Evolutionary conservation across 805 yeast species (phyloP).

Genomic region (Candida argentea): DNA sequence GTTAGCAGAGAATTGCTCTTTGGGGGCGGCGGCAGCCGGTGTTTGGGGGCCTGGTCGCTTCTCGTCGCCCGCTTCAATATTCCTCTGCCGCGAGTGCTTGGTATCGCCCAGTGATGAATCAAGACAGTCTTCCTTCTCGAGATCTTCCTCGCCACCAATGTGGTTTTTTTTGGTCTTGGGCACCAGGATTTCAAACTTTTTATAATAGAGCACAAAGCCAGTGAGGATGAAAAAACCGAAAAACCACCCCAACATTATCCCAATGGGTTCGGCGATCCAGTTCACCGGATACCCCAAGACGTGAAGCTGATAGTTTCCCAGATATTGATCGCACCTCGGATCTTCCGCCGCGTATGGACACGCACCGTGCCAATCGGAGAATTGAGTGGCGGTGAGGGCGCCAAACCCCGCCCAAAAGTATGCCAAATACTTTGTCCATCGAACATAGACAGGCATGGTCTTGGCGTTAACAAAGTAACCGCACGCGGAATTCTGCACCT

Average conservation of each 20-base stretch:
- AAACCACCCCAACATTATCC: conserved; percentile 48
- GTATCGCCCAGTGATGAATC: conserved; percentile 1
- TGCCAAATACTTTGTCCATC: conserved; percentile 18
- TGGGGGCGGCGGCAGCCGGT: background rate
- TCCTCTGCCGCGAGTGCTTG: background rate
- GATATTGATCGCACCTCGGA: conserved; percentile 28
- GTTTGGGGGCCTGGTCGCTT: background rate
- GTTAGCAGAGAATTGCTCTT: background rate
- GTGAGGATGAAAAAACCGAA: conserved; percentile 44
- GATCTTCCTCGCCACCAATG: conserved; percentile 15
- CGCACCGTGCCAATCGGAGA: conserved; percentile 13
- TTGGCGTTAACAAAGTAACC: conserved; percentile 19
- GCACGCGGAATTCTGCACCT: conserved; percentile 19
- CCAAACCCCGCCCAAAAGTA: conserved; percentile 21
- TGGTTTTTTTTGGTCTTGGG: conserved; percentile 29
- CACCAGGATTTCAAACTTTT: conserved; percentile 43
- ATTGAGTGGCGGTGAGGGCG: conserved; percentile 16
- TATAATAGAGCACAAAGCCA: conserved; percentile 35
- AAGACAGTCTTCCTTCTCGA: conserved; percentile 1
- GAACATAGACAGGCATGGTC: conserved; percentile 19
- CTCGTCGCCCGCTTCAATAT: background rate
- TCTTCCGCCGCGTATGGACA: conserved; percentile 25
- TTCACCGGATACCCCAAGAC: conserved; percentile 50
- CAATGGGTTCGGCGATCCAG: conserved; percentile 61
- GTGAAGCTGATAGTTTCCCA: conserved; percentile 45